Evolutionary conservation across 2,329 filamentous ascomycete genomes (phyloP).

Genomic region (Phoma herbarum): DNA sequence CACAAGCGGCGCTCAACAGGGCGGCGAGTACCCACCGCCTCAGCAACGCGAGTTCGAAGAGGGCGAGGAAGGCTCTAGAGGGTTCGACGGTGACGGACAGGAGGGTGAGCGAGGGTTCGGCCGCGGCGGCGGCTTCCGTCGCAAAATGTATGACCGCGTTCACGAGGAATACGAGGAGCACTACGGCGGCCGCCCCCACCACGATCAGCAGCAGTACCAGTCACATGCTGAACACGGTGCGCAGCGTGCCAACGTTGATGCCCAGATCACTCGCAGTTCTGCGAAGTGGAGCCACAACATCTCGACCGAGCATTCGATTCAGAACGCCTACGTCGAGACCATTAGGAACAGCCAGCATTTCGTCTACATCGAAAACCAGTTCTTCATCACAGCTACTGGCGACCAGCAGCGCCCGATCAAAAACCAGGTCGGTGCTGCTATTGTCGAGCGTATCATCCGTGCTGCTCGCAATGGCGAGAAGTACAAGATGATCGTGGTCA

Average conservation of each 20-base stretch:
- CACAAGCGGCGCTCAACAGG: conserved; percentile 44
- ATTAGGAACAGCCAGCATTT: conserved; percentile 76
- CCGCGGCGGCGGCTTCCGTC: conserved; percentile 37
- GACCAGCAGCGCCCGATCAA: conserved; percentile 74
- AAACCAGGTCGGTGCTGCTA: conserved; percentile 80
- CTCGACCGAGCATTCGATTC: conserved; percentile 77
- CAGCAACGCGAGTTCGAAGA: conserved; percentile 47
- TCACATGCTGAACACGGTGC: conserved; percentile 45
- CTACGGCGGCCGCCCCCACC: conserved; percentile 28
- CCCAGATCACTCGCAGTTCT: conserved; percentile 51
- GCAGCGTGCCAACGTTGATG: conserved; percentile 42
- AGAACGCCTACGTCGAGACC: conserved; percentile 80
- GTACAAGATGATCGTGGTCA: conserved; percentile 79
- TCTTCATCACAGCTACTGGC: conserved; percentile 86
- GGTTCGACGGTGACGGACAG: conserved; percentile 44
- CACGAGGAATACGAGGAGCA: conserved; percentile 39
- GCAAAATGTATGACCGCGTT: conserved; percentile 41
- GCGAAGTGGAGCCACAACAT: conserved; percentile 69
- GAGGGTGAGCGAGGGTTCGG: conserved; percentile 47
- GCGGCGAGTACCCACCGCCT: conserved; percentile 55
- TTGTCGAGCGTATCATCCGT: conserved; percentile 78
- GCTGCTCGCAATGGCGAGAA: conserved; percentile 71
- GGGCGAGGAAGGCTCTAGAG: conserved; percentile 48
- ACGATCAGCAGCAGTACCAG: conserved; percentile 27
- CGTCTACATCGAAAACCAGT: conserved; percentile 85